These are phyloP conservation scores for Plicaturopsis crispa DNA, from an alignment of 768 basidiomycete genomes.

Conservation along the genomic window DNA sequence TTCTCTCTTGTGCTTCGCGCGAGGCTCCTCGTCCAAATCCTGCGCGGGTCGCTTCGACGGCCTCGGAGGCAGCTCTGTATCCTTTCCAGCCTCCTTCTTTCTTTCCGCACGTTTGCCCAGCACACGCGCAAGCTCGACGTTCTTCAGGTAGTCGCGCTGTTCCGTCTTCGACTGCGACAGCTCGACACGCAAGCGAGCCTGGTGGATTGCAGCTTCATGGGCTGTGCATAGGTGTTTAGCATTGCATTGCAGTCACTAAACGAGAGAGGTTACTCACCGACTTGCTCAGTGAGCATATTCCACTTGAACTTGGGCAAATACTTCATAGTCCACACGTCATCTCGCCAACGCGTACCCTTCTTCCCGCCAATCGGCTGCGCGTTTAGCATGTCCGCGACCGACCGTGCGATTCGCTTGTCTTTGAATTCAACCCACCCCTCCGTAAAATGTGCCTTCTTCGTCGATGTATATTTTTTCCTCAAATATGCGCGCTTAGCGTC, in stretches of 20 bases:
- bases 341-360: conserved; percentile 84
- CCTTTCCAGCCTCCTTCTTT: conserved; percentile 52
- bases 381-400: conserved; percentile 92
- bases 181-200: conserved; percentile 86
- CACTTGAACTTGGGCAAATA: conserved; percentile 97
- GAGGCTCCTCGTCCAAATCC: conserved; percentile 1
- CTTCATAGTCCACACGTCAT: conserved; percentile 99
- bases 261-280: conserved; percentile 57
- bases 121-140: conserved; percentile 88
- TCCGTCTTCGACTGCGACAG: conserved; percentile 82
- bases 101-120: conserved; percentile 73
- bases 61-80: conserved; percentile 21
- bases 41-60: conserved; percentile 3
- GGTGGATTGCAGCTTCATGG: conserved; percentile 85
- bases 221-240: conserved; percentile 41
- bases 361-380: conserved; percentile 93
- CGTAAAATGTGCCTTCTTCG: conserved; percentile 81
- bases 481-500: conserved; percentile 86
- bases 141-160: conserved; percentile 87
- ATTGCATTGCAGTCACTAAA: background rate
- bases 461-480: conserved; percentile 71
- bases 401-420: conserved; percentile 85
- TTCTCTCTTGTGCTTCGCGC: conserved; percentile 2
- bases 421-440: conserved; percentile 99
- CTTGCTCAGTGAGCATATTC: conserved; percentile 98